Percentiles rank a stretch among this genome's conserved stretches.
phyloP scores from a whole-genome alignment of 1,284 basidiomycete genomes.

The Apiotrichum brassicae region DNA sequence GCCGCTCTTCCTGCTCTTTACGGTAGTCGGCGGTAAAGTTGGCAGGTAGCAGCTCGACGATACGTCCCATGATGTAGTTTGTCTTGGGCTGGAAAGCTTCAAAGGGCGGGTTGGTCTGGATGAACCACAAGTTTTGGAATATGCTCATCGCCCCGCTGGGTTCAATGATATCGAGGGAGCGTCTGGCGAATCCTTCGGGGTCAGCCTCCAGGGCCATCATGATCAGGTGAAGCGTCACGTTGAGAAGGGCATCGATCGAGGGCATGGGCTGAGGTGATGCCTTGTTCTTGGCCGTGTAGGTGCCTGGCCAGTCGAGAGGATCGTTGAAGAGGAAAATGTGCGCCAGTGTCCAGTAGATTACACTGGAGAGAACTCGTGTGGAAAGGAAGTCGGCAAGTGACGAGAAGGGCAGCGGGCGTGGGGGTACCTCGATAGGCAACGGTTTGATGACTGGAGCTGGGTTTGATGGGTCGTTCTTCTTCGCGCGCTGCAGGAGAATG shows the following conservation, averaged over 20 bases:
- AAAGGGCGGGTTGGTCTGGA: conserved; percentile 69
- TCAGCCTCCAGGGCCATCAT: conserved; percentile 75
- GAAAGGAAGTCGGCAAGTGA: conserved; percentile 31
- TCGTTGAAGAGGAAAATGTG: conserved; percentile 34
- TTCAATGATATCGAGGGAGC: conserved; percentile 55
- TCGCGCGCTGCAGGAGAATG: conserved; percentile 62
- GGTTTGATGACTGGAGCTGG: conserved; percentile 68
- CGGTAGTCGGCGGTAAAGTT: conserved; percentile 51
- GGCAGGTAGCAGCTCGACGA: conserved; percentile 52
- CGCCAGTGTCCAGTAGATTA: conserved; percentile 34
- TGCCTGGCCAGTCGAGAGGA: conserved; percentile 25
- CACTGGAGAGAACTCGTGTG: conserved; percentile 25
- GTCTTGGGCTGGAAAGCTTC: conserved; percentile 63
- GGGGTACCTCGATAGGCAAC: conserved; percentile 57
- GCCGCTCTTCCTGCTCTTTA: conserved; percentile 47
- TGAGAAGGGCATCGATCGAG: conserved; percentile 57
- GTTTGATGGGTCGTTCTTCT: conserved; percentile 46
- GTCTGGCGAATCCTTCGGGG: conserved; percentile 57
- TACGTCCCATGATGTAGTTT: conserved; percentile 64
- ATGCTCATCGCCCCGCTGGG: conserved; percentile 48
- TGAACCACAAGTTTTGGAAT: conserved; percentile 57
- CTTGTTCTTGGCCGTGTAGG: conserved; percentile 10
- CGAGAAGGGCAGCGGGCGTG: conserved; percentile 24
- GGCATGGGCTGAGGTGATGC: conserved; percentile 23
- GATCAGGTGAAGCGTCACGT: conserved; percentile 75